Evolutionary conservation across 192 early-diverging fungal genomes (phyloP), one percentile per base, ranked within the genome.

Genomic region (Spizellomyces punctatus): DNA sequence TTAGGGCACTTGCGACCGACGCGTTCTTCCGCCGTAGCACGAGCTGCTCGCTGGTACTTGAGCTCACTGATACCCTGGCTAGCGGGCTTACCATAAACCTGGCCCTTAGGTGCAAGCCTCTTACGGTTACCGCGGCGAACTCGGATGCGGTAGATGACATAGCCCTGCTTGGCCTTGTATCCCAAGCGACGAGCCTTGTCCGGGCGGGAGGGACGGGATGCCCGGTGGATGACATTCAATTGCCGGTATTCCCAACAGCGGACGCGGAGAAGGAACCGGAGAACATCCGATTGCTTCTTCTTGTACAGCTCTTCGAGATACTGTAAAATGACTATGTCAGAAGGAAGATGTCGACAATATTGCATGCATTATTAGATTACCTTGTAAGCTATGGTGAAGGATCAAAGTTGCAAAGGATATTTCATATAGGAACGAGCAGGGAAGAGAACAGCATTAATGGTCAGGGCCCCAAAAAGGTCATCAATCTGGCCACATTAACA

Each of bases 141-240:
- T 81, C 97, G 95, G 79, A 99, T 89, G 78, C 96, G 92, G 92
- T 99, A 99, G 87, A 99, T 90, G 72, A 99, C 95, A 82, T 91
- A 99, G 79, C 97, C 97, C 87, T 98, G 97, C 91, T 99, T 99
- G 87, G 97, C 97, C 89, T 99, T 99, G 94, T 99, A 99, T 70
- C 97, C 97, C 57, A 99, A 87, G 83, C 97, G 95, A 85, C 97
- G 94, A 56, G 97, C 97, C 90, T 98, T 98, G 83, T 98, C 95
- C 68, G 96, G 96, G 79, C 96, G 95, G 75, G 96, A 95, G 62
- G 97, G 94, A 79, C 96, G 94, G 68, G 95, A 96, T 58, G 95
- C 97, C 78, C 96, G 95, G 89, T 98, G 95, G 83, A 99, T 94
- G 70, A 94, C 92, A 84, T 97, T 95, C 85, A 99, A 90, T 88